Evolutionary conservation across 108 stramenopile species (phyloP), one percentile per base, ranked within the genome.

Genomic region (Asterionellopsis glacialis): DNA sequence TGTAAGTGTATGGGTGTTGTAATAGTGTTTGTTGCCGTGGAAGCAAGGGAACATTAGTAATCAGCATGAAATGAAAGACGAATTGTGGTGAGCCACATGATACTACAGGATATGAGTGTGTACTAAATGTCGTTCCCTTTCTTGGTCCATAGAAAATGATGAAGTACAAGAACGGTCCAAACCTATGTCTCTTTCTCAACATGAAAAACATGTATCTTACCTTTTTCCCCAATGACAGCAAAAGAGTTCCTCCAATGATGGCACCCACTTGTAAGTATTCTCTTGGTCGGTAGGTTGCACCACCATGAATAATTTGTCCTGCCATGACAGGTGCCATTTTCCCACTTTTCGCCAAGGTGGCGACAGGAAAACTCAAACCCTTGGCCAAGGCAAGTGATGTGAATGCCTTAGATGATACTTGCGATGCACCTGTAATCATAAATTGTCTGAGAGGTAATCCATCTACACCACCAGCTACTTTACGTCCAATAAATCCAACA

Each of bases 261-360:
- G 80, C 71, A 27, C 52, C 57, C 18, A 82, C 88, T 61, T 79
- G 76, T 11, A 75, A 19, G 55, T 84, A 86, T 27, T 90, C 83
- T 26, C 82, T 56, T 25, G 65, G 33, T 24, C 71, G 61, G 61
- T 88, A 87, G 9, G 38, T 55, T 23, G 83, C 74, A 56, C 85
- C 84, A 4, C 83, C 84, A 19, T 86, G 55, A 18, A 89, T 22
- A 42, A 79, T 56, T 33, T 73, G 71, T 0, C 85, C 85, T 12
- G 79, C 47, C 91, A 93, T 91, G 23, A 94, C 95, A 11, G 93
- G 95, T 9, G 93, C 91, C 81, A 95, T 94, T 67, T 96, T 96
- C 56, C 89, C 92, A 59, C 73, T 76, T 68, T 96, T 96, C 18
- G 89, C 92, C 33, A 96, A 73, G 9, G 91, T 88, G n/a, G 87